phyloP scores from a whole-genome alignment of 2,329 filamentous ascomycete species.

The Penicillium sclerotigenum region DNA sequence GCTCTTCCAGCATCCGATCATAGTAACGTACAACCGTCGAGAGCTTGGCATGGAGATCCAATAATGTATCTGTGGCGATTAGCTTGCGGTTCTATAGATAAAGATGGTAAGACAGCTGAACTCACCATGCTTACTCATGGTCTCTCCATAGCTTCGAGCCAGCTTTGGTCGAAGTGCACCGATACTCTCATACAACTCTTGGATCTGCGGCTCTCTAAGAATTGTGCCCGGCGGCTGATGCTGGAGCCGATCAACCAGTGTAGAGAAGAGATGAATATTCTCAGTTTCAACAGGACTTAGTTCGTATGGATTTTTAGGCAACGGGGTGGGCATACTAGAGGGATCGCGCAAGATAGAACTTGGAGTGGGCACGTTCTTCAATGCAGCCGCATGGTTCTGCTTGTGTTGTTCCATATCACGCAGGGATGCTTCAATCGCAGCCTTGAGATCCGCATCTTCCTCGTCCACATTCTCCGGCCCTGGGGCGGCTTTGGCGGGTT shows the following conservation, averaged over 20 bases:
- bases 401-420: slow-evolving; percentile 99
- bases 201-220: slow-evolving; percentile 92
- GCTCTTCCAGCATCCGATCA: slow-evolving; percentile 95
- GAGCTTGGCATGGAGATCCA: slow-evolving; percentile 91
- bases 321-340: slow-evolving; percentile 47
- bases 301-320: slow-evolving; percentile 91
- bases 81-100: slow-evolving; percentile 11
- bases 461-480: slow-evolving; percentile 56
- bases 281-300: slow-evolving; percentile 90
- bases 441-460: slow-evolving; percentile 88
- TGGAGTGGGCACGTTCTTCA: slow-evolving; percentile 72
- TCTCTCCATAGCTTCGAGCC: slow-evolving; percentile 92
- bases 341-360: slow-evolving; percentile 49
- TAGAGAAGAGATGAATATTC: slow-evolving; percentile 95
- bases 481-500: slow-evolving; percentile 44
- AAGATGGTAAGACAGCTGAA: slow-evolving; percentile 10
- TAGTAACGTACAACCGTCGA: slow-evolving; percentile 97
- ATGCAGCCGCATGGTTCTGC: slow-evolving; percentile 75
- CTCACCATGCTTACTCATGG: slow-evolving; percentile 97
- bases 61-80: slow-evolving; percentile 67
- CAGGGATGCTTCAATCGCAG: slow-evolving; percentile 89
- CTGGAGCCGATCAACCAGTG: slow-evolving; percentile 87
- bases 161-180: slow-evolving; percentile 89
- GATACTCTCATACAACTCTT: slow-evolving; percentile 96
- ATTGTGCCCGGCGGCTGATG: slow-evolving; percentile 95